Base-by-base conservation (phyloP, 805 yeast genomes). In the Candida stauntonica region DNA sequence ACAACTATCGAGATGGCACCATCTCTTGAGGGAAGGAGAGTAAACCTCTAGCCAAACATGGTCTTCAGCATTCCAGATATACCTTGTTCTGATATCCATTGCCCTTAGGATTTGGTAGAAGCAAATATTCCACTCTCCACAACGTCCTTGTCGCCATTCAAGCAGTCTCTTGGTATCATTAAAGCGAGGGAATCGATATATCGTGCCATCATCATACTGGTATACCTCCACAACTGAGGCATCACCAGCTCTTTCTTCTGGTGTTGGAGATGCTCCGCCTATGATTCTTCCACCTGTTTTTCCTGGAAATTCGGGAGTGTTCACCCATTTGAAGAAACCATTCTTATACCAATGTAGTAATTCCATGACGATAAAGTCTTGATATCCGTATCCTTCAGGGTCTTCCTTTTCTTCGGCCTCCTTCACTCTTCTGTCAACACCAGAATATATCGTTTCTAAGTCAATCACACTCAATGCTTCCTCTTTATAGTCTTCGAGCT, bases 11-110 rank as follows among this genome's bases (percentile, higher is more conserved):
- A 85, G 64, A 59, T 91, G 98, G 15, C 89, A 69, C 97, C 98
- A 91, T 38, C 87, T 61, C 31, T 70, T 60, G 46, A 75, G 65
- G 16, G 62, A 52, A 0, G 51, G 58, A 1, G 95, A 84, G 57
- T 77, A 89, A 51, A 83, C 81, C 55, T 91, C 98, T 52, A 94
- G 83, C 98, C 98, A 91, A 1, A 86, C 97, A 58, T 91, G 98
- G 57, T 91, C 98, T 57, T 91, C 98, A 7, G 74, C 66, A 58
- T 87, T 88, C 94, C 94, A 86, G 2, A 89, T 64, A 53, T 82
- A 88, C 36, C 98, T 63, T 1, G 76, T 75, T 19, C 77, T 66
- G 5, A 78, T 54, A 1, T 81, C 85, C 30, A 89, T 63, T 0
- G 95, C 77, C 19, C 79, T 68, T 38, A 89, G 62, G 2, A 88